A percentile compares a stretch with the other conserved stretches of the same genome.
These are phyloP conservation scores for Malassezia furfur DNA, from an alignment of 1,284 basidiomycete genomes.

Conservation along the genomic window DNA sequence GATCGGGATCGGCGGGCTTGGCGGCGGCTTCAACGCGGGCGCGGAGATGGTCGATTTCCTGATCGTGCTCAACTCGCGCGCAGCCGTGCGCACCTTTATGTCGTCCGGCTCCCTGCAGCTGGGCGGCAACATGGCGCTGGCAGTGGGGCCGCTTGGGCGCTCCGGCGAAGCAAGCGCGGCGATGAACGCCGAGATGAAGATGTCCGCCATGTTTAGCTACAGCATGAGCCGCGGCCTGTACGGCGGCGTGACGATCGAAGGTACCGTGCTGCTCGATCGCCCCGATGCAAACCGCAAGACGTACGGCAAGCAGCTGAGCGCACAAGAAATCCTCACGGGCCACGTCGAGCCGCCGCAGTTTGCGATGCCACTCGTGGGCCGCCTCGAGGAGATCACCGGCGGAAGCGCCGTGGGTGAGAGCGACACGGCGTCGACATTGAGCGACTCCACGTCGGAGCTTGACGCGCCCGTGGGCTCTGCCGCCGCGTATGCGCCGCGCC, in stretches of 20 bases:
- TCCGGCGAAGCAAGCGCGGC: conserved; percentile 86
- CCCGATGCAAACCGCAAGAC: conserved; percentile 59
- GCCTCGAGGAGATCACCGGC: conserved; percentile 12
- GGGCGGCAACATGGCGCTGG: conserved; percentile 57
- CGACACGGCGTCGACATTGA: background rate
- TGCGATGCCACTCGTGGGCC: conserved; percentile 8
- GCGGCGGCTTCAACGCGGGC: conserved; percentile 70
- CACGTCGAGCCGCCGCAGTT: conserved; percentile 24
- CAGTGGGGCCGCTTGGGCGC: conserved; percentile 83
- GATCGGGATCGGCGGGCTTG: conserved; percentile 72
- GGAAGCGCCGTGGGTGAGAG: background rate
- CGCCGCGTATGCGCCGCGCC: conserved; percentile 20
- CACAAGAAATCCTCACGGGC: conserved; percentile 40
- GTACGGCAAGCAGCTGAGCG: conserved; percentile 33
- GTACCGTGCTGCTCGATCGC: conserved; percentile 85
- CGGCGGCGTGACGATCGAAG: conserved; percentile 75
- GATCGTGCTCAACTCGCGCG: conserved; percentile 75
- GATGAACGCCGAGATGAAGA: conserved; percentile 71
- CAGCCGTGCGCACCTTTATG: conserved; percentile 75
- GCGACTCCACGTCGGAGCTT: conserved; percentile 1
- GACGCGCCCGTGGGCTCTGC: conserved; percentile 20
- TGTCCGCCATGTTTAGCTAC: conserved; percentile 84
- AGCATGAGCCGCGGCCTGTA: conserved; percentile 88
- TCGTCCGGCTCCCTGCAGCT: conserved; percentile 80
- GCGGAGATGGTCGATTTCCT: conserved; percentile 91